Evolutionary conservation across 257 asterid species (phyloP).

Genomic region (Nicotiana sylvestris): DNA sequence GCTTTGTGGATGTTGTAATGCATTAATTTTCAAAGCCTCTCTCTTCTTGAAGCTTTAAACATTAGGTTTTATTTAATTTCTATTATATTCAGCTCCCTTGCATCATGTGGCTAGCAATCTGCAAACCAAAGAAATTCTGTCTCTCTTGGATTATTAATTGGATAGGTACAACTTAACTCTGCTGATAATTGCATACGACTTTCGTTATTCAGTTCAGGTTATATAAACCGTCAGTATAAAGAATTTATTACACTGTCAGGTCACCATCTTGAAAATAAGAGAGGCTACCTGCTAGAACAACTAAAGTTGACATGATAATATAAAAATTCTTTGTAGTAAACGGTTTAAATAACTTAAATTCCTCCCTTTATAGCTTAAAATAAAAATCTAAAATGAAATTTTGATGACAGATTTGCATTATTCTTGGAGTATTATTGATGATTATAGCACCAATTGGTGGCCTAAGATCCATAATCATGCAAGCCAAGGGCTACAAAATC

Average conservation of each 20-base stretch:
- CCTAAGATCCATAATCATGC: conserved; percentile 17
- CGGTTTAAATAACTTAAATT: too few relatives aligned
- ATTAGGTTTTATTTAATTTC: too few relatives aligned
- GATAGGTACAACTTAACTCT: conserved; percentile 24
- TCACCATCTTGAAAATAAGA: too few relatives aligned
- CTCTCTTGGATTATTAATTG: conserved; percentile 48
- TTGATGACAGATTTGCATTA: conserved; percentile 25
- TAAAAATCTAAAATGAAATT: not conserved
- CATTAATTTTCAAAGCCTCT: too few relatives aligned
- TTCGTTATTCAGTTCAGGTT: too few relatives aligned
- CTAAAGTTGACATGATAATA: too few relatives aligned
- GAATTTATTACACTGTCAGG: too few relatives aligned
- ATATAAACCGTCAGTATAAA: too few relatives aligned
- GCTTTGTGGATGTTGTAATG: too few relatives aligned
- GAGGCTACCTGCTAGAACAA: too few relatives aligned
- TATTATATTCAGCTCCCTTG: conserved; percentile 41
- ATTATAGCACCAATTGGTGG: conserved; percentile 34
- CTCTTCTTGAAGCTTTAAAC: too few relatives aligned
- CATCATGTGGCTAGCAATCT: conserved; percentile 48
- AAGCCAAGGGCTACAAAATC: conserved; percentile 10
- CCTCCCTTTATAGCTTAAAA: not conserved
- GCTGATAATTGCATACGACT: not conserved
- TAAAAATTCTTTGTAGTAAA: too few relatives aligned
- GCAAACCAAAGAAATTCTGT: conserved; percentile 34
- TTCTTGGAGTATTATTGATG: conserved; percentile 27